Percentiles rank a stretch among this genome's conserved stretches.
phyloP scores from a whole-genome alignment of 768 basidiomycete genomes.

The Podaxis rugospora region DNA sequence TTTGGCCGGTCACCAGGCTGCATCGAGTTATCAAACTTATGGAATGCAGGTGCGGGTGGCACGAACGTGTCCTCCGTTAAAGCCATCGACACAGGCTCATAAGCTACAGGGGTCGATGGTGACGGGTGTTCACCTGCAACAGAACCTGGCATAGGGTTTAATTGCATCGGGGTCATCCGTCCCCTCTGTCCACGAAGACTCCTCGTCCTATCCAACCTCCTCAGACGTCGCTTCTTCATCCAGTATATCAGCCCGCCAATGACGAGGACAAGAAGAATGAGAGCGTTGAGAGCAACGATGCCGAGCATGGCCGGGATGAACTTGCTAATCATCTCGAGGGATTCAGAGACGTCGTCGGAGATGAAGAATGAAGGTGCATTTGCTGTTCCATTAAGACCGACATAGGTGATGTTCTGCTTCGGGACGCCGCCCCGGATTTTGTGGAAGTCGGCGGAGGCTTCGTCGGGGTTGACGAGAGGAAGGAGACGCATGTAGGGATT shows the following conservation, averaged over 20 bases:
- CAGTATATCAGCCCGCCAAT: constrained; percentile 49
- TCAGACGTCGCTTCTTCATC: constrained; percentile 43
- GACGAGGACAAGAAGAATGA: constrained; percentile 56
- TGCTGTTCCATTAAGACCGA: constrained; percentile 40
- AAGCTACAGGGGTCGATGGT: constrained; percentile 36
- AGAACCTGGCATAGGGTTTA: constrained; percentile 37
- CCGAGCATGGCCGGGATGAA: constrained; percentile 74
- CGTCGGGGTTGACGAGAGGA: constrained; percentile 60
- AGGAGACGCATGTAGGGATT: constrained; percentile 76
- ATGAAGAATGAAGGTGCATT: constrained; percentile 45
- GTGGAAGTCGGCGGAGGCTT: constrained; percentile 72
- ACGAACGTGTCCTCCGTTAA: constrained; percentile 53
- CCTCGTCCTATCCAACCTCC: constrained; percentile 3
- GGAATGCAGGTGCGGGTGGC: constrained; percentile 59
- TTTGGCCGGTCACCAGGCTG: constrained; percentile 37
- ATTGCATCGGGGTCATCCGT: constrained; percentile 39
- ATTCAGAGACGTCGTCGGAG: constrained; percentile 52
- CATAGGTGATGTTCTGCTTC: constrained; percentile 65
- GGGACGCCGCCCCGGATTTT: constrained; percentile 59
- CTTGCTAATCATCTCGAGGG: constrained; percentile 57
- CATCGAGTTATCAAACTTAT: constrained; percentile 29
- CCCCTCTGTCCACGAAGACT: constrained; percentile 17
- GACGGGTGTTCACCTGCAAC: constrained; percentile 24
- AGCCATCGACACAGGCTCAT: constrained; percentile 72
- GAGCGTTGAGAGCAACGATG: constrained; percentile 72